Conservation (phyloP, 2,329 filamentous ascomycete genomes). For the Sclerotinia borealis region DNA sequence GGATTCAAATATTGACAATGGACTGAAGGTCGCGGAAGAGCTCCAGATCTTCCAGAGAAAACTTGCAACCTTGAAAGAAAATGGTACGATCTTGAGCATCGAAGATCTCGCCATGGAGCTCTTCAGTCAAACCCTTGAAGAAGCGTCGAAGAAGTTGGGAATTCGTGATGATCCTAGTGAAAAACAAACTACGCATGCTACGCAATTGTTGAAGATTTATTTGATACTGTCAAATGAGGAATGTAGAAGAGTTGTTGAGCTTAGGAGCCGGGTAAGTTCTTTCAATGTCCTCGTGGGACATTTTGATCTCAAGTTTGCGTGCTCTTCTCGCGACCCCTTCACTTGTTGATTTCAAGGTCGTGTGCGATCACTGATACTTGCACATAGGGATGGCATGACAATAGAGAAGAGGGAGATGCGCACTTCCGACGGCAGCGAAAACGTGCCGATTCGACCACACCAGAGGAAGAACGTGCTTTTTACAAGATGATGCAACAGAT, state of each 20-base stretch:
- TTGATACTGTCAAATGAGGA: conserved; percentile 17
- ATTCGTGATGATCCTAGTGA: conserved; percentile 6
- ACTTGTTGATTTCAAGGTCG: background rate
- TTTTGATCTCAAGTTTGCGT: background rate
- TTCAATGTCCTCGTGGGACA: background rate
- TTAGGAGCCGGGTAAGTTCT: conserved; percentile 18
- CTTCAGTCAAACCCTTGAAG: background rate
- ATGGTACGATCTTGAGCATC: background rate
- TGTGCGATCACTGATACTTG: background rate
- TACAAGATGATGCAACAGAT: conserved; percentile 41
- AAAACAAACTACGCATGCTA: conserved; percentile 1
- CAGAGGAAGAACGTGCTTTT: conserved; percentile 29
- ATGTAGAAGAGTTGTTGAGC: conserved; percentile 19
- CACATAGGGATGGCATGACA: conserved; percentile 38
- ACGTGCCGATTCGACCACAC: conserved; percentile 33
- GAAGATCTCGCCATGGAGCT: background rate
- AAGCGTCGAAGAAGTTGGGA: background rate
- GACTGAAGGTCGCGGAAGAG: background rate
- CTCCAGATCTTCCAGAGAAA: background rate
- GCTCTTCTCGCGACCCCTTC: background rate
- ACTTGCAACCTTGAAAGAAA: background rate
- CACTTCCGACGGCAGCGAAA: conserved; percentile 39
- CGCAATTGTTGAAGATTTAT: conserved; percentile 18
- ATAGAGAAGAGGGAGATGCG: conserved; percentile 37
- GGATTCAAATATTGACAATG: background rate